These are phyloP conservation scores for Celoporthe dispersa DNA, from an alignment of 2,329 filamentous ascomycete species.

Conservation along the genomic window DNA sequence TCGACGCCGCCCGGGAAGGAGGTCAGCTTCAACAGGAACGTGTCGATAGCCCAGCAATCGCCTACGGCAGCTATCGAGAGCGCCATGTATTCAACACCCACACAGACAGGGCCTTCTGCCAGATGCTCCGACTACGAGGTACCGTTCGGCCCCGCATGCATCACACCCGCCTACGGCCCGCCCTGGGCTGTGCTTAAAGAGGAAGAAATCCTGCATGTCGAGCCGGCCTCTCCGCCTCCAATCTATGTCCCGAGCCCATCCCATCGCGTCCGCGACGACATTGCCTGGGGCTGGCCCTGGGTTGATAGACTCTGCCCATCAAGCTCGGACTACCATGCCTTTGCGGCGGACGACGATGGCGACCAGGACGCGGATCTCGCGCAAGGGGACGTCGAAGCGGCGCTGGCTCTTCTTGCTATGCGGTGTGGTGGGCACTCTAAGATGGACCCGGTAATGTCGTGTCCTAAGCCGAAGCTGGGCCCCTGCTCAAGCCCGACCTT, in stretches of 20 bases:
- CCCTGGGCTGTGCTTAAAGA: not conserved
- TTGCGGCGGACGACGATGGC: not conserved
- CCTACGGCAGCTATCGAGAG: not conserved
- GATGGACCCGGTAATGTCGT: not conserved
- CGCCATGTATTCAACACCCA: not conserved
- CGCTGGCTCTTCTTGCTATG: not conserved
- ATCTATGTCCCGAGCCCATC: slow-evolving; percentile 2
- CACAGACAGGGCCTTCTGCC: not conserved
- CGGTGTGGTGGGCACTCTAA: not conserved
- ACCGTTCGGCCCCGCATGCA: not conserved
- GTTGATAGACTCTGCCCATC: not conserved
- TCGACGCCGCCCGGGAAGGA: not conserved
- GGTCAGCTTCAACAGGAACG: not conserved
- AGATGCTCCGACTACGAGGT: not conserved
- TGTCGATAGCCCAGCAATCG: not conserved
- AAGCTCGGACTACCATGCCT: not conserved
- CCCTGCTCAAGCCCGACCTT: not conserved
- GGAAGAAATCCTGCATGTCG: not conserved
- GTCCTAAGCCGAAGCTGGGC: not conserved
- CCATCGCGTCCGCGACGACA: not conserved
- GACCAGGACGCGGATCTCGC: not conserved
- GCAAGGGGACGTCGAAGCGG: not conserved
- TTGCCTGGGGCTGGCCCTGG: slow-evolving; percentile 3
- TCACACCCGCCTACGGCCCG: not conserved
- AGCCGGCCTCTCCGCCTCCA: slow-evolving; percentile 1